These are phyloP conservation scores for Pholiota microspora DNA, from an alignment of 768 basidiomycete genomes.

Conservation along the genomic window DNA sequence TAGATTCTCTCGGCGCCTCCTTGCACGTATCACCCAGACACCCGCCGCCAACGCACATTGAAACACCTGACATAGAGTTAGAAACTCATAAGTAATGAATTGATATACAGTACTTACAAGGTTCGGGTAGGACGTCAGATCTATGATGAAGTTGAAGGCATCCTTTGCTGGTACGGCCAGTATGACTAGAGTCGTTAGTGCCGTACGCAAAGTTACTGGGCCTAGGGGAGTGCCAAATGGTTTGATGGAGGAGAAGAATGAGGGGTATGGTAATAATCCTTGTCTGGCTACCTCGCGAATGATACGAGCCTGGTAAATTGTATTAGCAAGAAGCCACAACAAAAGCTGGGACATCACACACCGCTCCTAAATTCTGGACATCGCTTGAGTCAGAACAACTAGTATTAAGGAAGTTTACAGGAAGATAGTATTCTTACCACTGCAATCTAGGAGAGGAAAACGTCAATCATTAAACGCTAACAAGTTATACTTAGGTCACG, in stretches of 20 bases:
- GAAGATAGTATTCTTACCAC: slow-evolving; percentile 21
- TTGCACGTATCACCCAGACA: slow-evolving; percentile 29
- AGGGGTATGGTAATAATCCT: slow-evolving; percentile 47
- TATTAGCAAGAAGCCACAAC: neutral
- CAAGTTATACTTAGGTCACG: slow-evolving; percentile 10
- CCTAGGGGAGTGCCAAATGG: slow-evolving; percentile 50
- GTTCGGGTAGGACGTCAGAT: slow-evolving; percentile 38
- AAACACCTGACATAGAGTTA: slow-evolving; percentile 23
- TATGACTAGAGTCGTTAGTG: slow-evolving; percentile 39
- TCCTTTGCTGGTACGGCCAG: slow-evolving; percentile 35
- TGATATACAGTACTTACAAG: slow-evolving; percentile 24
- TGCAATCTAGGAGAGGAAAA: slow-evolving; percentile 24
- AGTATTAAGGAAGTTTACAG: neutral
- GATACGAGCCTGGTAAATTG: slow-evolving; percentile 36
- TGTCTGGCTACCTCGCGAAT: slow-evolving; percentile 52
- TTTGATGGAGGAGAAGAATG: slow-evolving; percentile 44
- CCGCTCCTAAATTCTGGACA: slow-evolving; percentile 27
- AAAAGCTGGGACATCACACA: neutral
- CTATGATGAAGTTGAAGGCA: slow-evolving; percentile 36
- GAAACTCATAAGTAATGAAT: slow-evolving; percentile 25
- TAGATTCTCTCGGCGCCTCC: slow-evolving; percentile 19
- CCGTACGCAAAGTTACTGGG: slow-evolving; percentile 38
- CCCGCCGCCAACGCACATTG: slow-evolving; percentile 28
- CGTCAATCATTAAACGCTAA: neutral
- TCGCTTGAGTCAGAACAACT: neutral